phyloP scores from a whole-genome alignment of 495 filamentous ascomycete species.

The Ascodesmis nigricans region DNA sequence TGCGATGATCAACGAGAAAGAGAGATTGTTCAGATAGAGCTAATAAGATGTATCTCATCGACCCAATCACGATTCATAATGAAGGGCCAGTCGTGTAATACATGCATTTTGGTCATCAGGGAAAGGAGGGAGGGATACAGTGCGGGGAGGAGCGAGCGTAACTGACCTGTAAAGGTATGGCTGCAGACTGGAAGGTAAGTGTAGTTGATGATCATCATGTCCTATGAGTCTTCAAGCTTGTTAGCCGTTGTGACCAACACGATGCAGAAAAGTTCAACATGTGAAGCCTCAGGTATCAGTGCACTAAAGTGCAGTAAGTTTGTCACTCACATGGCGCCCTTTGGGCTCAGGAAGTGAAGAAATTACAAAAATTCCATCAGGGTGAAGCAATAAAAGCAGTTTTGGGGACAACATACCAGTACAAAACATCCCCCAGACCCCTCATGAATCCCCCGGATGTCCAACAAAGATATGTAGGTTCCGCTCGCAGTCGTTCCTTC shows the following conservation, averaged over 20 bases:
- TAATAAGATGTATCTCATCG: slow-evolving; percentile 6
- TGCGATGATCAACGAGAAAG: too few species aligned
- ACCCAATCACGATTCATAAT: slow-evolving; percentile 7
- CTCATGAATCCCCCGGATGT: too few species aligned
- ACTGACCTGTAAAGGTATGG: slow-evolving; percentile 1
- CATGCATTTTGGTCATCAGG: slow-evolving; percentile 5
- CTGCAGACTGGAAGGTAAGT: neutral
- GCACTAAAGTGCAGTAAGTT: too few species aligned
- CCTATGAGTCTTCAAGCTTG: slow-evolving; percentile 4
- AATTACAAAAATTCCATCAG: slow-evolving; percentile 3
- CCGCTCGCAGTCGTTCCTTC: slow-evolving; percentile 1
- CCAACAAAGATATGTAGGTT: slow-evolving; percentile 5
- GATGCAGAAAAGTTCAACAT: too few species aligned
- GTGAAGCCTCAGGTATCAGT: too few species aligned
- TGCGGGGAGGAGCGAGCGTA: neutral
- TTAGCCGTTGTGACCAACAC: neutral
- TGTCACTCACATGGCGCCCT: too few species aligned
- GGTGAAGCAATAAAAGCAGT: neutral
- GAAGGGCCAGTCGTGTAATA: slow-evolving; percentile 6
- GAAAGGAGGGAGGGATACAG: neutral
- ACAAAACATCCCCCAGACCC: neutral
- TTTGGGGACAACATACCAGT: slow-evolving; percentile 1
- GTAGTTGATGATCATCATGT: neutral
- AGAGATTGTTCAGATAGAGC: slow-evolving; percentile 7
- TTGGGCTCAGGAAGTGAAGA: slow-evolving; percentile 9